phyloP scores from a whole-genome alignment of 2,329 filamentous ascomycete genomes.

The Pseudocercospora pini-densiflorae region DNA sequence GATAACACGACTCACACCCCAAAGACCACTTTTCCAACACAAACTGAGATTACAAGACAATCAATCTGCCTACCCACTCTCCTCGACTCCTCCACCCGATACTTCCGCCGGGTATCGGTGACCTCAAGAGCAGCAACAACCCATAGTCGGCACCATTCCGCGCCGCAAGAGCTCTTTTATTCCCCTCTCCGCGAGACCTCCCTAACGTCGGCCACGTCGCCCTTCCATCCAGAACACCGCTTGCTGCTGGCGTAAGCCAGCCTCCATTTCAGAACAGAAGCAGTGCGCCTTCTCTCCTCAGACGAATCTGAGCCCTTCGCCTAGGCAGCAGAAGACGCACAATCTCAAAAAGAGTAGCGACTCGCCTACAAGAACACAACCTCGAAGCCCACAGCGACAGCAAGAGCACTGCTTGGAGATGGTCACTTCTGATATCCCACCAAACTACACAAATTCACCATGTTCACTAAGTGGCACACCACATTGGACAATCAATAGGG shows the following conservation, averaged over 20 bases:
- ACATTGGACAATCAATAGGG: constrained; percentile 94
- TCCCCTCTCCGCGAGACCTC: constrained; percentile 81
- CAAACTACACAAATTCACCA: constrained; percentile 76
- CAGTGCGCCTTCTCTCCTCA: constrained; percentile 96
- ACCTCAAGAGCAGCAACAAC: constrained; percentile 68
- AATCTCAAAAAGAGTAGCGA: constrained; percentile 4
- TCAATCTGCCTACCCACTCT: constrained; percentile 58
- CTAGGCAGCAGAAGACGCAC: constrained; percentile 97
- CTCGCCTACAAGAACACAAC: constrained; percentile 5
- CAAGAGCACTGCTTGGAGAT: constrained; percentile 62
- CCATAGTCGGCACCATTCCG: constrained; percentile 80
- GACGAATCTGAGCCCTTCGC: constrained; percentile 83
- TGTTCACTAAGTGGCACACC: constrained; percentile 78
- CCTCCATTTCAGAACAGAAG: constrained; percentile 61
- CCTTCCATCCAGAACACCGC: constrained; percentile 48
- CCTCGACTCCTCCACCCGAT: constrained; percentile 70
- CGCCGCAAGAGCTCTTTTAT: constrained; percentile 80
- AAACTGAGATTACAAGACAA: constrained; percentile 54
- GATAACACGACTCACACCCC: constrained; percentile 64
- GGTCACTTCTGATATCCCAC: constrained; percentile 80
- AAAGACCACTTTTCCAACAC: background rate
- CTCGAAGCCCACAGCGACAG: constrained; percentile 1
- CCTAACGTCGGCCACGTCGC: constrained; percentile 82
- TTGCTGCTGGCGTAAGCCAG: constrained; percentile 89
- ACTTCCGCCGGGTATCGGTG: constrained; percentile 83